These are phyloP conservation scores for Artemisia annua DNA, from an alignment of 129 eudicot genomes.

Conservation along the genomic window DNA sequence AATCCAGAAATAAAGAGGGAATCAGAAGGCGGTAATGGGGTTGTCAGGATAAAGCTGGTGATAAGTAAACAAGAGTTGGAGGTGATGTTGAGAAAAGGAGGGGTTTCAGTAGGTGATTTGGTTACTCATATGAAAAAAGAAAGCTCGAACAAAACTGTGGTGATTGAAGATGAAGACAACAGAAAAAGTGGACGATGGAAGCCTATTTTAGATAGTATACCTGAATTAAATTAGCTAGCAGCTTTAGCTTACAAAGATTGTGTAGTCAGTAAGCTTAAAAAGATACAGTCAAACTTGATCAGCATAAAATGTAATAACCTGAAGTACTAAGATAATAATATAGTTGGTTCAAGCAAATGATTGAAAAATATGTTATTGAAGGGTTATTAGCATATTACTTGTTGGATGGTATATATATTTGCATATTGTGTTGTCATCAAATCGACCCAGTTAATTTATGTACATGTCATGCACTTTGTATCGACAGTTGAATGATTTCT, in stretches of 20 bases:
- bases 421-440: not conserved
- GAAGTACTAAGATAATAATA: slow-evolving; percentile 21
- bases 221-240: slow-evolving; percentile 50
- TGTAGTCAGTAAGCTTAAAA: slow-evolving; percentile 24
- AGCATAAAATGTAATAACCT: slow-evolving; percentile 31
- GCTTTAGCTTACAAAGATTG: slow-evolving; percentile 23
- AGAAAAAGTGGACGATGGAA: slow-evolving; percentile 44
- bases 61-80: slow-evolving; percentile 74
- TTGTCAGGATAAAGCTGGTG: slow-evolving; percentile 70
- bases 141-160: slow-evolving; percentile 12
- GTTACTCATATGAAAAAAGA: slow-evolving; percentile 39
- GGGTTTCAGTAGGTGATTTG: slow-evolving; percentile 45
- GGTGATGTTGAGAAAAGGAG: slow-evolving; percentile 57
- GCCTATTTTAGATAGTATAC: slow-evolving; percentile 61
- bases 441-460: not conserved
- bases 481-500: too few relatives aligned
- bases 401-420: slow-evolving; percentile 3
- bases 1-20: slow-evolving; percentile 32
- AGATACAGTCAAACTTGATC: slow-evolving; percentile 26
- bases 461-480: too few relatives aligned
- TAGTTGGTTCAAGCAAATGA: slow-evolving; percentile 25
- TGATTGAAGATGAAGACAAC: slow-evolving; percentile 26
- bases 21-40: slow-evolving; percentile 31
- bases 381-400: slow-evolving; percentile 10
- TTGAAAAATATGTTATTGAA: not conserved